phyloP scores from a whole-genome alignment of 345 rosid genomes.

The Aethionema arabicum region DNA sequence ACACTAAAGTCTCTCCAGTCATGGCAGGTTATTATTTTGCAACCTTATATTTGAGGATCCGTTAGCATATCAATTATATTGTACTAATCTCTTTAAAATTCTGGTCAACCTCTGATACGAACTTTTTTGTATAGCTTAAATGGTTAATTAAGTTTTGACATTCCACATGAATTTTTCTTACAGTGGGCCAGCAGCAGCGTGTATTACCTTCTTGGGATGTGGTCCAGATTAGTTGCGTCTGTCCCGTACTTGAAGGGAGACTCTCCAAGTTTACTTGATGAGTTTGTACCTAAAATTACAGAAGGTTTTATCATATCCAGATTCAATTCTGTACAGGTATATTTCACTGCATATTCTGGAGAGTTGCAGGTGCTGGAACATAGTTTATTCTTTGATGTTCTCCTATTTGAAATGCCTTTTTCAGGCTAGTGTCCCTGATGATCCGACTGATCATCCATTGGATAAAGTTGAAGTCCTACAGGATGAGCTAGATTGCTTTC shows the following conservation, averaged over 20 bases:
- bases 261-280: slow-evolving; percentile 95
- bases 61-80: slow-evolving; percentile 1
- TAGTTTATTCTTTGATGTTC: slow-evolving; percentile 14
- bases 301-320: slow-evolving; percentile 96
- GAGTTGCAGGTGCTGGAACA: neutral
- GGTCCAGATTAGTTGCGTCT: slow-evolving; percentile 96
- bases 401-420: slow-evolving; percentile 17
- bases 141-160: slow-evolving; percentile 24
- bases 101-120: slow-evolving; percentile 11
- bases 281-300: slow-evolving; percentile 95
- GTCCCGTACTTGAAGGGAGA: slow-evolving; percentile 96
- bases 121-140: slow-evolving; percentile 12
- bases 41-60: slow-evolving; percentile 9
- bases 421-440: slow-evolving; percentile 81
- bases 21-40: slow-evolving; percentile 72
- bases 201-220: slow-evolving; percentile 89
- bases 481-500: slow-evolving; percentile 98
- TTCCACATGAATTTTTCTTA: slow-evolving; percentile 27
- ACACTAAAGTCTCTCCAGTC: slow-evolving; percentile 92
- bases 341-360: slow-evolving; percentile 8
- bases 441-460: slow-evolving; percentile 81
- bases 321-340: slow-evolving; percentile 92
- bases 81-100: slow-evolving; percentile 8
- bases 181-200: slow-evolving; percentile 99
- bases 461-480: slow-evolving; percentile 98